These are phyloP conservation scores for Thielaviopsis populi DNA, from an alignment of 2,329 filamentous ascomycete species.

Conservation along the genomic window DNA sequence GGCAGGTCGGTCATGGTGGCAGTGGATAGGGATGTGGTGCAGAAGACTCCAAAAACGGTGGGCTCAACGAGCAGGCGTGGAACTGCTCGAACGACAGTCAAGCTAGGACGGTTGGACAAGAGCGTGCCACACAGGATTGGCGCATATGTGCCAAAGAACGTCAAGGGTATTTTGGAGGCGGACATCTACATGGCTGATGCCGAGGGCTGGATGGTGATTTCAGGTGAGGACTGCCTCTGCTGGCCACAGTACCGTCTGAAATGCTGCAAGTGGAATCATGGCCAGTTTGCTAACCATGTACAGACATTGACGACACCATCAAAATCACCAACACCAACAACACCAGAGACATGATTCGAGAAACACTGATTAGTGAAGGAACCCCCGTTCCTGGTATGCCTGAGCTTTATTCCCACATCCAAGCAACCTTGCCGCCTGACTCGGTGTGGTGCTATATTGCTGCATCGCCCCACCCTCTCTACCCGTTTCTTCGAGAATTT, in stretches of 20 bases:
- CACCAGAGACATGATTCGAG: slow-evolving; percentile 62
- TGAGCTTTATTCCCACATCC: slow-evolving; percentile 57
- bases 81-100: slow-evolving; percentile 49
- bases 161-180: slow-evolving; percentile 44
- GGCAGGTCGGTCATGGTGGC: slow-evolving; percentile 40
- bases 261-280: not conserved
- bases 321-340: slow-evolving; percentile 76
- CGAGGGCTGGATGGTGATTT: slow-evolving; percentile 73
- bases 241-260: not conserved
- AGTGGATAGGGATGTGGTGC: not conserved
- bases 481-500: slow-evolving; percentile 70
- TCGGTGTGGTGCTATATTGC: slow-evolving; percentile 88
- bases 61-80: slow-evolving; percentile 59
- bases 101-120: slow-evolving; percentile 32
- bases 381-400: slow-evolving; percentile 67
- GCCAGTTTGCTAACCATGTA: not conserved
- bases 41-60: slow-evolving; percentile 30
- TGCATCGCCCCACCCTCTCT: slow-evolving; percentile 87
- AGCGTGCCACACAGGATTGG: slow-evolving; percentile 32
- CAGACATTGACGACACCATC: slow-evolving; percentile 89
- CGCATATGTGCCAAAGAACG: slow-evolving; percentile 36
- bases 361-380: slow-evolving; percentile 68
- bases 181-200: slow-evolving; percentile 60
- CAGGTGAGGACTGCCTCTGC: slow-evolving; percentile 32
- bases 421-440: slow-evolving; percentile 35